Evolutionary conservation across 192 early-diverging fungal genomes (phyloP), one percentile per base, ranked within the genome.

Genomic region (Anaeromyces robustus): DNA sequence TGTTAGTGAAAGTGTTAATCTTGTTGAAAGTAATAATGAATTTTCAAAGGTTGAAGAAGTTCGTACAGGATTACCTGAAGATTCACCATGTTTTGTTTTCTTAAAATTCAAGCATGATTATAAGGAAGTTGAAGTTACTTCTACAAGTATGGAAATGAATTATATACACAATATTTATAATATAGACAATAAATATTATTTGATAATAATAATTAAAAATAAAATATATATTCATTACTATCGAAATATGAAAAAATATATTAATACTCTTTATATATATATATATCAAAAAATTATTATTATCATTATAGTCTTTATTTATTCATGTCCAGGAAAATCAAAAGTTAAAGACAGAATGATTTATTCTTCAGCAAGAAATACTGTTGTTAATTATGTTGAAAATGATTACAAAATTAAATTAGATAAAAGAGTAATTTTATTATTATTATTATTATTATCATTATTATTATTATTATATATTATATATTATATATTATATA

Each of bases 281-380:
- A n/a, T n/a, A n/a, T n/a, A n/a, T n/a, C n/a, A n/a, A n/a, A n/a
- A n/a, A n/a, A n/a, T n/a, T n/a, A n/a, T n/a, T n/a, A n/a, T n/a
- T n/a, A n/a, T n/a, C n/a, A n/a, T n/a, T n/a, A n/a, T 87, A 90
- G 90, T 95, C n/a, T 97, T 97, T 84, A 86, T 94, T 79, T 96
- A 94, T 84, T 92, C 92, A 30, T 98, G 96, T 82, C 96, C 97
- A 14, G 85, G 90, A 30, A 80, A 85, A 13, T 92, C 93, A 79
- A 95, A 94, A 84, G 92, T 98, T 80, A 92, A 93, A 52, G 90
- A 94, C 77, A 88, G 93, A n/a, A 98, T 97, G 97, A 81, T 96
- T 34, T 96, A 95, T 85, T 95, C 95, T 16, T 89, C 95, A 0
- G 93, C 90, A 77, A 89, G 92, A 77, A 83, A 86, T 28, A 90